Conservation (phyloP, 1,284 basidiomycete species). For the Thelephora terrestris region DNA sequence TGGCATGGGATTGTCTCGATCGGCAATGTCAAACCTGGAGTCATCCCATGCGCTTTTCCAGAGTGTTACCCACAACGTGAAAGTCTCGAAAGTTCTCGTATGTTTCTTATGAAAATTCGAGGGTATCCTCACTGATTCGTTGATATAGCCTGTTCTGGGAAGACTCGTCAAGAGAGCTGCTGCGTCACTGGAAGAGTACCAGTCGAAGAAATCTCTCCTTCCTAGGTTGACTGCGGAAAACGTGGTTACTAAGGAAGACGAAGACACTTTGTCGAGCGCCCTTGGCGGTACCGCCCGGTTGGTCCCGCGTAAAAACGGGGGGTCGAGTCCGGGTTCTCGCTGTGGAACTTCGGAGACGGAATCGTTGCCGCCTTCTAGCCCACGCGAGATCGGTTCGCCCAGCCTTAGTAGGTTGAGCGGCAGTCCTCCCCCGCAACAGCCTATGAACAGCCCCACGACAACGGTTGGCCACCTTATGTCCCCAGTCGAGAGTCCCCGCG, state of each 20-base stretch:
- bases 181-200: not conserved
- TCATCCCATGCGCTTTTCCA: conserved; percentile 48
- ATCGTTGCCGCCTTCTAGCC: not conserved
- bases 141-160: not conserved
- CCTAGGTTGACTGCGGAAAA: not conserved
- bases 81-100: conserved; percentile 51
- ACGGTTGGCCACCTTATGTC: not conserved
- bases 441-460: not conserved
- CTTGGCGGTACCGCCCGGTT: not conserved
- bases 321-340: not conserved
- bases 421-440: not conserved
- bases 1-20: conserved; percentile 48
- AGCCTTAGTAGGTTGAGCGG: not conserved
- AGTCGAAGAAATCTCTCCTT: not conserved
- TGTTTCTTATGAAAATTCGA: conserved; percentile 14
- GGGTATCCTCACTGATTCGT: not conserved
- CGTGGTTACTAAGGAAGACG: not conserved
- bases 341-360: not conserved
- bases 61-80: conserved; percentile 38
- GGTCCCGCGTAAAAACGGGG: not conserved
- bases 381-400: not conserved
- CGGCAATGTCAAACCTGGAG: conserved; percentile 53
- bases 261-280: not conserved
- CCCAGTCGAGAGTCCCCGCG: not conserved
- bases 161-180: not conserved